Base-by-base conservation (phyloP, 2,329 filamentous ascomycete genomes). In the Neocucurbitaria cava region DNA sequence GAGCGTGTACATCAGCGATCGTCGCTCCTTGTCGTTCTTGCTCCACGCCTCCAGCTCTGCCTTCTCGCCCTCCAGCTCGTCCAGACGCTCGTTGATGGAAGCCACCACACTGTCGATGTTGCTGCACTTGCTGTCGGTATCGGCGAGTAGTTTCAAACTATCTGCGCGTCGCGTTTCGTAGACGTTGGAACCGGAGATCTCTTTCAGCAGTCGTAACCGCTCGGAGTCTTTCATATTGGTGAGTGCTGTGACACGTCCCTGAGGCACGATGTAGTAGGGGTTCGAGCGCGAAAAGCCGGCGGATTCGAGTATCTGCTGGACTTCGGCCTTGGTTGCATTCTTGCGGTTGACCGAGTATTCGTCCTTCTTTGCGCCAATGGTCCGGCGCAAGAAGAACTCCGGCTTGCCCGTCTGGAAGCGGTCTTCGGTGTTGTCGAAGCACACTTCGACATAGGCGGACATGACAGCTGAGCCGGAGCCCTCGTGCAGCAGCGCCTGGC, bases 161-260 rank as follows among this genome's bases (percentile, higher is more conserved):
- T 99, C 94, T 24, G 91, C 85, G 58, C 96, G 87, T 52, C 94
- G 89, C 48, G 91, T 89, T 77, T 99, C 95, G 77, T 99, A 99
- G 40, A 97, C 92, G 69, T 97, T 92, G 7, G 95, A 99, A 58
- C 95, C 95, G 0, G 95, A 95, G n/a, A 99, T 95, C 72, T 98
- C 95, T 77, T 99, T 99, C 58, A 99, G 79, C 55, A 99, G 81
- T 64, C 90, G 93, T 59, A 99, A 79, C 47, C 95, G 87, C 74
- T 97, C 93, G 1, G 88, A 87, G 75, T 99, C 95, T 77, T 97
- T 97, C 95, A 99, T 99, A 75, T 98, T 99, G 40, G 95, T 99
- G 71, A 99, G 82, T 21, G 92, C 89, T 0, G 95, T 98, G 56
- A 99, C 93, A 71, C 95, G 92, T 49, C 95, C 95, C 76, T 99